phyloP scores from a whole-genome alignment of 1,284 basidiomycete genomes.

The Mycena citricolor region DNA sequence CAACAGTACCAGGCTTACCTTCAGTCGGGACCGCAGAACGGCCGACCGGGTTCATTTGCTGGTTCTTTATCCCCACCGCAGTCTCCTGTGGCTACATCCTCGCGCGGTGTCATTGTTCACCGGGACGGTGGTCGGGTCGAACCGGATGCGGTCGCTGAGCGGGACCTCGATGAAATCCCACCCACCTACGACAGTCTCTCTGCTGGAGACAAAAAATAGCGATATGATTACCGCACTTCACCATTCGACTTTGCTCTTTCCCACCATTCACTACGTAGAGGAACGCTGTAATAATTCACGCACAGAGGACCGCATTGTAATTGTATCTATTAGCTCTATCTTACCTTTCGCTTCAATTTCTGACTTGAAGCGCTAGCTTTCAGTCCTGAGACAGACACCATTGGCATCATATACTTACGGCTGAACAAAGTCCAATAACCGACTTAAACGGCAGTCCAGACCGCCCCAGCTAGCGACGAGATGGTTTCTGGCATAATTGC shows the following conservation, averaged over 20 bases:
- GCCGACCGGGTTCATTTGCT: slow-evolving; percentile 5
- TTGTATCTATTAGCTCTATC: too few species aligned
- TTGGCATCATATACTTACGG: too few species aligned
- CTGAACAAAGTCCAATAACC: too few species aligned
- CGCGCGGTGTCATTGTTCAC: slow-evolving; percentile 24
- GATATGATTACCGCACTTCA: not conserved
- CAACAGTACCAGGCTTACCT: slow-evolving; percentile 18
- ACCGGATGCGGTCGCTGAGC: slow-evolving; percentile 3
- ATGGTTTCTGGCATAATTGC: too few species aligned
- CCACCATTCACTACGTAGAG: slow-evolving; percentile 6
- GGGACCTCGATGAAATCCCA: slow-evolving; percentile 25
- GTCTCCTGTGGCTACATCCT: slow-evolving; percentile 20
- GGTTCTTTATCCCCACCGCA: slow-evolving; percentile 7
- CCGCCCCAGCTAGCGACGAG: too few species aligned
- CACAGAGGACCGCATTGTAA: slow-evolving; percentile 5
- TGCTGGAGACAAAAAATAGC: slow-evolving; percentile 16
- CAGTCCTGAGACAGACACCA: too few species aligned
- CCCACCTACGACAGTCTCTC: slow-evolving; percentile 27
- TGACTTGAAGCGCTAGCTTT: too few species aligned
- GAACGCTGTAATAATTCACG: slow-evolving; percentile 13
- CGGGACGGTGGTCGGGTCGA: slow-evolving; percentile 25
- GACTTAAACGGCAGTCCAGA: too few species aligned
- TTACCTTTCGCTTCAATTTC: too few species aligned
- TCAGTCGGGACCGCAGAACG: slow-evolving; percentile 14
- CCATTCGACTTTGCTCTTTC: not conserved